A percentile compares a stretch with the other conserved stretches of the same genome.
phyloP scores from a whole-genome alignment of 2,329 filamentous ascomycete species.

The Botrytis cinerea region DNA sequence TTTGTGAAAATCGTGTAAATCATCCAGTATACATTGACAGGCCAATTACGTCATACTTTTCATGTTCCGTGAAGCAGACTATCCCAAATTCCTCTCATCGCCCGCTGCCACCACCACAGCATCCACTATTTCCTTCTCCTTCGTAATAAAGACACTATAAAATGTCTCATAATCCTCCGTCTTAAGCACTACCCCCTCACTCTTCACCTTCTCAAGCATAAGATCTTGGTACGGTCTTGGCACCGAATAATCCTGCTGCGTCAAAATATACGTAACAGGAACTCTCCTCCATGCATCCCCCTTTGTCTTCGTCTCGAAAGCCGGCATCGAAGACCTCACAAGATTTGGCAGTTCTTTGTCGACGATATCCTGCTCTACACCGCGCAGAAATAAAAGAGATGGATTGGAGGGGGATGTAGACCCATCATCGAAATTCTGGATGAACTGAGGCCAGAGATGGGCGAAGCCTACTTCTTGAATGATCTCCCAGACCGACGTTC shows the following conservation, averaged over 20 bases:
- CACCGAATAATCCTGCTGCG: not conserved
- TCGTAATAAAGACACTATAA: not conserved
- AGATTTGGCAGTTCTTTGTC: not conserved
- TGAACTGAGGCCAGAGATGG: not conserved
- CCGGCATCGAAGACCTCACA: not conserved
- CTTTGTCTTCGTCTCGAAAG: not conserved
- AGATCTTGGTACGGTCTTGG: not conserved
- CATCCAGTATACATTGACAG: no score
- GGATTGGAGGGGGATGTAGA: not conserved
- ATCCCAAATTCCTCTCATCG: not conserved
- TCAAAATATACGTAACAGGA: not conserved
- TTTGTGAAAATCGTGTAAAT: no score
- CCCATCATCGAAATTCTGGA: not conserved
- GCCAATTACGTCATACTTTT: no score
- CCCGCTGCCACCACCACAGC: not conserved
- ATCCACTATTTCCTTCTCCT: not conserved
- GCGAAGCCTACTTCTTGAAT: not conserved
- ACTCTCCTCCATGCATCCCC: not conserved
- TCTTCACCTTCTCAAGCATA: not conserved
- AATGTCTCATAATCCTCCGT: not conserved
- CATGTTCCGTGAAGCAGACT: not conserved
- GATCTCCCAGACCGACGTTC: not conserved
- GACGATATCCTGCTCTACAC: not conserved
- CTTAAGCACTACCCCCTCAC: not conserved
- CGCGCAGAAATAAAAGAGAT: not conserved